These are phyloP conservation scores for Daldinia concentrica DNA, from an alignment of 495 filamentous ascomycete species.

Conservation along the genomic window DNA sequence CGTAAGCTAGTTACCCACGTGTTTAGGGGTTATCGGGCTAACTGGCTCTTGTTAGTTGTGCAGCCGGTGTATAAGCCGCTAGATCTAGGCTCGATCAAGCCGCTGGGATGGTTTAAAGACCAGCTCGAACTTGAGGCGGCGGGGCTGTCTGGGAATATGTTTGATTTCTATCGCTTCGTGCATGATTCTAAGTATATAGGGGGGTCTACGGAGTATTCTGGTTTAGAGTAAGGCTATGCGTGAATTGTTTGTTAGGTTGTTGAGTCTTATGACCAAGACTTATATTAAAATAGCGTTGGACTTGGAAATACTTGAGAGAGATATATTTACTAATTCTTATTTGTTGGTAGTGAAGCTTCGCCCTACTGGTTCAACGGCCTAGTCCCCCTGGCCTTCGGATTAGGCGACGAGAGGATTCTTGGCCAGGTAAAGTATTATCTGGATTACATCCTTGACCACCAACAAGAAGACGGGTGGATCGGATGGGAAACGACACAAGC, in stretches of 20 bases:
- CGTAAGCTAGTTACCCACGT: conserved; percentile 3
- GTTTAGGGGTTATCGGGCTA: neutral
- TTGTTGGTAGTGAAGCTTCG: conserved; percentile 56
- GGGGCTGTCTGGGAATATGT: conserved; percentile 68
- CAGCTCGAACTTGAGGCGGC: conserved; percentile 64
- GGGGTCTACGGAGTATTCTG: conserved; percentile 65
- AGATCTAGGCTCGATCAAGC: conserved; percentile 66
- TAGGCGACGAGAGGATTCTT: conserved; percentile 64
- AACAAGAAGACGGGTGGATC: conserved; percentile 69
- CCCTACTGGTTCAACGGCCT: conserved; percentile 76
- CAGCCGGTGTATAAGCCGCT: conserved; percentile 52
- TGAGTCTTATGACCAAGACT: neutral
- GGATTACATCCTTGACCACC: conserved; percentile 61
- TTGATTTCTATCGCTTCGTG: conserved; percentile 69
- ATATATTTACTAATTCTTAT: conserved; percentile 3
- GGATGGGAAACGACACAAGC: conserved; percentile 61
- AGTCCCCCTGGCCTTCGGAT: conserved; percentile 68
- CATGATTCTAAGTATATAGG: conserved; percentile 59
- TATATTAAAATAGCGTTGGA: neutral
- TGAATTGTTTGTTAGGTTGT: too few species aligned
- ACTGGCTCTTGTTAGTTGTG: conserved; percentile 17
- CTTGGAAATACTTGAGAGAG: neutral
- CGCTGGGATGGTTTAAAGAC: conserved; percentile 67
- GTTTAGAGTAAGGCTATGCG: conserved; percentile 54
- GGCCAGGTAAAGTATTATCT: conserved; percentile 60